Percentiles rank a stretch among this genome's conserved stretches.
Evolutionary conservation across 2,329 filamentous ascomycete species (phyloP).

Genomic region (Lojkania enalia): DNA sequence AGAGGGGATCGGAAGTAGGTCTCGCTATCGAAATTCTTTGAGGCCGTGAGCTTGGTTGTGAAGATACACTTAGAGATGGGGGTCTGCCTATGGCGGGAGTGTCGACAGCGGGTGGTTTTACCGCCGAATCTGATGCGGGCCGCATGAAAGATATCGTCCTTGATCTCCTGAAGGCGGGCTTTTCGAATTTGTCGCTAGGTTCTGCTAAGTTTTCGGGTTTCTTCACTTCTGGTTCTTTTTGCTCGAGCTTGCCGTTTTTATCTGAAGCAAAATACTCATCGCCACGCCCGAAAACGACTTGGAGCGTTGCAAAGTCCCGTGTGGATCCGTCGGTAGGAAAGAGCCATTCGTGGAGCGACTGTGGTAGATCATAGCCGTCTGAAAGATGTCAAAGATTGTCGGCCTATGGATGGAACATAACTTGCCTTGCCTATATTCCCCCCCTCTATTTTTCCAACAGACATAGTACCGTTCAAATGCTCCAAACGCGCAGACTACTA

Average conservation of each 20-base stretch:
- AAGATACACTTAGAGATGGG: conserved; percentile 9
- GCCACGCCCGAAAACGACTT: conserved; percentile 45
- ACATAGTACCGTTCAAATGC: conserved; percentile 47
- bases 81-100: conserved; percentile 6
- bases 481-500: conserved; percentile 45
- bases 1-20: conserved; percentile 10
- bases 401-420: not conserved
- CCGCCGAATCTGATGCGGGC: conserved; percentile 21
- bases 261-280: conserved; percentile 48
- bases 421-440: conserved; percentile 43
- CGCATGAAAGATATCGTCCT: conserved; percentile 36
- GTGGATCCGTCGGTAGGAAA: conserved; percentile 34
- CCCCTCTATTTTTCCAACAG: conserved; percentile 43
- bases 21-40: conserved; percentile 11
- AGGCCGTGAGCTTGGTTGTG: conserved; percentile 13
- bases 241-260: conserved; percentile 42
- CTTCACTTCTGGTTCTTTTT: conserved; percentile 34
- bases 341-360: conserved; percentile 38
- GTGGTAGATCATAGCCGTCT: conserved; percentile 44
- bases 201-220: conserved; percentile 21
- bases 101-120: conserved; percentile 22
- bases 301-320: conserved; percentile 40
- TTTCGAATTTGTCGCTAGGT: conserved; percentile 18
- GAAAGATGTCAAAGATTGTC: not conserved
- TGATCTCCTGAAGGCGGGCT: conserved; percentile 26